Base-by-base conservation (phyloP, 352 stramenopile species). In the Elongisporangium anandrum region DNA sequence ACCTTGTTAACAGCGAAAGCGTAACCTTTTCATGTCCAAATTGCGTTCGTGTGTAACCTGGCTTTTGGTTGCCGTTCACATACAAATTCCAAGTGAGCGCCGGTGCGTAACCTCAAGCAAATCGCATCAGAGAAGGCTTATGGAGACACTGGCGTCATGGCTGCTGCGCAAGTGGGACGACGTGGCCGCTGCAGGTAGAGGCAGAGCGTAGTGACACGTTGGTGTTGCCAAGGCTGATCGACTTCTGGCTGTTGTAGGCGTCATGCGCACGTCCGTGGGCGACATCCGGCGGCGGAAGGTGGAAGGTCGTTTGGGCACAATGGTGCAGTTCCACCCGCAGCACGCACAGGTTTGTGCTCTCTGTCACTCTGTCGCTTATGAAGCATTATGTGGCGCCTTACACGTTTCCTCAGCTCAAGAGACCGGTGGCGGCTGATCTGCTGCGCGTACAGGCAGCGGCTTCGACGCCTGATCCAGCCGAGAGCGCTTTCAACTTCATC, bases 401-500 rank as follows among this genome's bases (percentile, higher is more conserved):
- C 38, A 20, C 49, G 50, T 19, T n/a, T 4, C 17, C 17, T 41
- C n/a, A 83, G 74, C 65, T 50, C 21, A 87, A 87, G 63, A 70
- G 77, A 1, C 74, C 72, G 16, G 70, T 70, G 12, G 74, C 84
- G 34, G 26, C 57, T 6, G 59, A 72, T 52, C 67, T 84, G 4
- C 21, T 74, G 24, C 21, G 24, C 3, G 17, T 52, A 24, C 29
- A 49, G 21, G 21, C 41, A n/a, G 0, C 20, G 52, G 9, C 22
- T 12, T 60, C 57, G 8, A 15, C 56, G 16, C 6, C 15, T 48
- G n/a, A 29, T 7, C 19, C 56, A 19, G 57, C 57, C 41, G 6
- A 29, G 15, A 54, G 50, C 5, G 56, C 56, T 8, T 92, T 90
- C 56, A 73, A 90, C 64, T 92, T 92, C 56, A 87, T 72, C 15